Evolutionary conservation across 331 rosid species (phyloP).

Genomic region (Pyracantha coccinea): DNA sequence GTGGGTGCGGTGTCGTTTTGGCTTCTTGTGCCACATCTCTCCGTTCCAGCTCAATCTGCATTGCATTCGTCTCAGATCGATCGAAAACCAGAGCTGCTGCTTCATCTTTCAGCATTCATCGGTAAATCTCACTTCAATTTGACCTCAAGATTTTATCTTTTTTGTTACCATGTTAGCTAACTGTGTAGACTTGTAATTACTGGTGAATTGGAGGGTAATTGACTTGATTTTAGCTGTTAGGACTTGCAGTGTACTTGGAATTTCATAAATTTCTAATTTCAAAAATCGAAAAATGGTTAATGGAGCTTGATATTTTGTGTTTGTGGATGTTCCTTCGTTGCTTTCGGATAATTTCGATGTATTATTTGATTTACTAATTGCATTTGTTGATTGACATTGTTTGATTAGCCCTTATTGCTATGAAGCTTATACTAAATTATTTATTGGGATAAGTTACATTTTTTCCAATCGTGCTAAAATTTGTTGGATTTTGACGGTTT

Average conservation of each 20-base stretch:
- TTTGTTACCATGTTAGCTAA: not conserved
- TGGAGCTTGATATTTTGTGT: not conserved
- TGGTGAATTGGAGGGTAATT: not conserved
- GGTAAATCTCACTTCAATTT: conserved; percentile 9
- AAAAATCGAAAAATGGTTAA: not conserved
- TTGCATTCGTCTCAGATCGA: conserved; percentile 53
- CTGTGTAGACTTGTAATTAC: not conserved
- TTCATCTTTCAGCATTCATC: conserved; percentile 18
- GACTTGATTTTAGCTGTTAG: not conserved
- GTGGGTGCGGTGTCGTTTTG: not conserved
- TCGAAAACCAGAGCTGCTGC: conserved; percentile 7
- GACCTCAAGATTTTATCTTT: not conserved
- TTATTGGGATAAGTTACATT: not conserved
- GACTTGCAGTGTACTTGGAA: not conserved
- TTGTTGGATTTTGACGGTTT: not conserved
- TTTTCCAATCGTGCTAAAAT: not conserved
- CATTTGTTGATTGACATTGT: not conserved
- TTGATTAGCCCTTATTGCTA: not conserved
- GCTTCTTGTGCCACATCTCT: conserved; percentile 5
- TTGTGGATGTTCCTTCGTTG: not conserved
- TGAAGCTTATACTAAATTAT: not conserved
- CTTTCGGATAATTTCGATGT: not conserved
- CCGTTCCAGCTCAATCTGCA: conserved; percentile 30
- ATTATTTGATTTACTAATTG: not conserved
- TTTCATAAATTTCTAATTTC: not conserved